Evolutionary conservation across 768 basidiomycete genomes (phyloP).

Genomic region (Trametes elegans): DNA sequence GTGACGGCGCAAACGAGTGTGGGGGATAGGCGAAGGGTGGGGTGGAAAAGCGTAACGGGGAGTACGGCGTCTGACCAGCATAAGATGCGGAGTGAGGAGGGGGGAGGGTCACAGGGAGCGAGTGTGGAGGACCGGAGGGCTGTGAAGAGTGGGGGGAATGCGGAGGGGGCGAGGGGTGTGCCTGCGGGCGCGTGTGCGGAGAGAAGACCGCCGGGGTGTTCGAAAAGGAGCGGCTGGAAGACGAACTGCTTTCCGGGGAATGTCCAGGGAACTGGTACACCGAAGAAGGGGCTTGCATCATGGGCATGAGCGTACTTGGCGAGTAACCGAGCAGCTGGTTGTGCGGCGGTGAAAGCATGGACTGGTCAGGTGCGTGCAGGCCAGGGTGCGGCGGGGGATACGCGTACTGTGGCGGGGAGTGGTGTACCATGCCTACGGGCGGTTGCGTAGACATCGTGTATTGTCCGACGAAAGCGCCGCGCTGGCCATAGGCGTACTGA

Average conservation of each 20-base stretch:
- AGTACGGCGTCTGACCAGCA: slow-evolving; percentile 21
- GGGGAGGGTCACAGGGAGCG: slow-evolving; percentile 3
- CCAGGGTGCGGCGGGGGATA: slow-evolving; percentile 37
- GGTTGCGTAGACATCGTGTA: slow-evolving; percentile 46
- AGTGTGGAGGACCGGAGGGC: slow-evolving; percentile 14
- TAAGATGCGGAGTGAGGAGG: slow-evolving; percentile 22
- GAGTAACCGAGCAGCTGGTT: slow-evolving; percentile 31
- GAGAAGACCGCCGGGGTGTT: slow-evolving; percentile 19
- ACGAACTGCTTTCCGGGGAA: slow-evolving; percentile 33
- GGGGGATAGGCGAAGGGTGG: slow-evolving; percentile 27
- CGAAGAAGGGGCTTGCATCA: slow-evolving; percentile 37
- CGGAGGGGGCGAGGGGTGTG: slow-evolving; percentile 26
- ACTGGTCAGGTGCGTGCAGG: slow-evolving; percentile 37
- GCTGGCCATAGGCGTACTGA: slow-evolving; percentile 29
- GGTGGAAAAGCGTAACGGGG: slow-evolving; percentile 29
- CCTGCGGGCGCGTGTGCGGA: slow-evolving; percentile 10
- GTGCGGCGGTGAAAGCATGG: slow-evolving; percentile 35
- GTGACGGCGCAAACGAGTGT: slow-evolving; percentile 22
- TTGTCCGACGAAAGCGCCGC: slow-evolving; percentile 39
- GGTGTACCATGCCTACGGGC: slow-evolving; percentile 22
- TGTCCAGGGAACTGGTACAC: slow-evolving; percentile 39
- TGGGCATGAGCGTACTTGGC: slow-evolving; percentile 38
- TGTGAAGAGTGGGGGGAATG: slow-evolving; percentile 16
- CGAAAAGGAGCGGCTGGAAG: slow-evolving; percentile 27
- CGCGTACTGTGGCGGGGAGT: slow-evolving; percentile 24